Evolutionary conservation across 2,329 filamentous ascomycete species (phyloP), one percentile per base, ranked within the genome.

Genomic region (Pseudopyricularia javanii): DNA sequence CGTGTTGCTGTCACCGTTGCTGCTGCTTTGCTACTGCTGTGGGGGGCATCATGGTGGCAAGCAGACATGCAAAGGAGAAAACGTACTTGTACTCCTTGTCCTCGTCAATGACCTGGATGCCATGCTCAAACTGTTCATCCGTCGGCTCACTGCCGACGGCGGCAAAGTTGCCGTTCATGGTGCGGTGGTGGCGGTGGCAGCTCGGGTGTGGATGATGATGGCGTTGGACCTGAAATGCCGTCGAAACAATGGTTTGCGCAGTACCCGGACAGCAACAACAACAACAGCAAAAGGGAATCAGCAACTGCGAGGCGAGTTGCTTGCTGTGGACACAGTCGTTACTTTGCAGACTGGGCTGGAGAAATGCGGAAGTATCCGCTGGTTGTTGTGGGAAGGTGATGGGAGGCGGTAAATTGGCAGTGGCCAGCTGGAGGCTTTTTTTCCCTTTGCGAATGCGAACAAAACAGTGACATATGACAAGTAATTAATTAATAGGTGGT

Each of bases 31-130:
- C 28, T 14, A 4, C n/a, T 17, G 32, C 32, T 15, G 9, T 24
- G 20, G 22, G 49, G 4, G 11, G 11, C 40, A 45, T 45, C 40
- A 26, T 14, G 11, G 22, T 20, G 24, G 3, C 11, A 24, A 14
- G 40, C 20, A 24, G 11, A 9, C 22, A 15, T 9, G 22, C 5
- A 45, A 45, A 40, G 53, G 66, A 30, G 9, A 17, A 30, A 45
- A 51, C 85, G 58, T 79, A 95, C 90, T 95, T 97, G 82, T 96
- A 98, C 62, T 88, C 79, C 74, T 97, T 97, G 65, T 94, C 85
- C 72, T 91, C 91, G 67, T 96, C 89, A 65, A 98, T 88, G 61
- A 98, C 90, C 72, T 98, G 93, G 64, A 97, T 88, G 65, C 93
- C 93, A 79, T 95, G 87, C 64, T 90, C 87, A 68, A 91, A 97